Evolutionary conservation across 2,329 filamentous ascomycete genomes (phyloP).

Genomic region (Ambrosiella cleistominuta): DNA sequence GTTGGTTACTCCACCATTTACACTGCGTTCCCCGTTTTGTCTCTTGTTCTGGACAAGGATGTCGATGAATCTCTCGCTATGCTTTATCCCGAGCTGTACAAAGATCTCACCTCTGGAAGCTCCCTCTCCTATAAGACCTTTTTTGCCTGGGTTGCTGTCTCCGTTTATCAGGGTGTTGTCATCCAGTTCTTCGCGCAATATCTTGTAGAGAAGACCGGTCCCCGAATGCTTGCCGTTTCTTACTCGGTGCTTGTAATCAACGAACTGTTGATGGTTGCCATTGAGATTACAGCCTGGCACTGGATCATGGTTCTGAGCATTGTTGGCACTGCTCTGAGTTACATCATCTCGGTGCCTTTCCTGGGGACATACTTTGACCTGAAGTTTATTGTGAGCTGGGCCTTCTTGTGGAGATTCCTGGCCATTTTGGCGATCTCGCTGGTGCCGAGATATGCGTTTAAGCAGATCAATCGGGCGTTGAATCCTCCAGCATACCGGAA

Average conservation of each 20-base stretch:
- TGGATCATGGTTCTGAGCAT: slow-evolving; percentile 76
- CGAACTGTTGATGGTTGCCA: slow-evolving; percentile 91
- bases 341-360: slow-evolving; percentile 68
- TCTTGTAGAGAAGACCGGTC: slow-evolving; percentile 57
- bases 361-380: slow-evolving; percentile 82
- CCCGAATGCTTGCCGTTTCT: slow-evolving; percentile 70
- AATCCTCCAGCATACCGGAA: slow-evolving; percentile 91
- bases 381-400: slow-evolving; percentile 55
- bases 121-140: slow-evolving; percentile 85
- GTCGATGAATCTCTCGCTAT: slow-evolving; percentile 89
- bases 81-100: slow-evolving; percentile 92
- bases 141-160: slow-evolving; percentile 90
- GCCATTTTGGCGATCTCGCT: slow-evolving; percentile 67
- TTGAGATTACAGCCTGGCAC: slow-evolving; percentile 95
- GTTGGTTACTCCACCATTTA: slow-evolving; percentile 95
- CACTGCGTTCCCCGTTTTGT: slow-evolving; percentile 84
- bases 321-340: slow-evolving; percentile 66
- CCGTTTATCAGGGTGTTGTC: slow-evolving; percentile 84
- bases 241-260: slow-evolving; percentile 88
- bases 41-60: slow-evolving; percentile 82
- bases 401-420: slow-evolving; percentile 73
- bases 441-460: slow-evolving; percentile 72
- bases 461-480: slow-evolving; percentile 67
- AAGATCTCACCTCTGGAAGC: slow-evolving; percentile 79
- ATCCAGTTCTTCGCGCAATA: slow-evolving; percentile 92